Evolutionary conservation across 495 filamentous ascomycete species (phyloP).

Genomic region (Cercophora scortea): DNA sequence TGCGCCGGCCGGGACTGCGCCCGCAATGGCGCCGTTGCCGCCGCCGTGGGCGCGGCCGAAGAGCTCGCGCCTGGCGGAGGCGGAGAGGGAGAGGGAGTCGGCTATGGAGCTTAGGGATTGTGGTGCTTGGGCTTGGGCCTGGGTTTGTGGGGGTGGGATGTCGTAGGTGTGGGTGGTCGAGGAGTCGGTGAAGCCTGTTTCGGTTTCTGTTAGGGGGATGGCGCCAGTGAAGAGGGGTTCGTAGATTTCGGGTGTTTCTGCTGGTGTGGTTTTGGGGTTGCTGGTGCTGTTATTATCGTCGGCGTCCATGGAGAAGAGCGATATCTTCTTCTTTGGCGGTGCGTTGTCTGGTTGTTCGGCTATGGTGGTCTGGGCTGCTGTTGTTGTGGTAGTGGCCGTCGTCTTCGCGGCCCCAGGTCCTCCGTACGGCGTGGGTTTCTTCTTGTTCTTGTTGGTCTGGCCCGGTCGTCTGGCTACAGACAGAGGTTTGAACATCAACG

Average conservation of each 20-base stretch:
- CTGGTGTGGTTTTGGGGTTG: not conserved
- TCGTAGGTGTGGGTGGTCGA: constrained; percentile 1
- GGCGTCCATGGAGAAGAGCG: constrained; percentile 37
- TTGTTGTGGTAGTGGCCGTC: not conserved
- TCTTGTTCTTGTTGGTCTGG: constrained; percentile 14
- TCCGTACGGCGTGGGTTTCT: not conserved
- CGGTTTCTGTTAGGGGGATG: not conserved
- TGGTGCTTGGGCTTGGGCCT: not conserved
- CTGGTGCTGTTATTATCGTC: constrained; percentile 18
- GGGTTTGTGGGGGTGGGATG: constrained; percentile 11
- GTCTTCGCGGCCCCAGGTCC: not conserved
- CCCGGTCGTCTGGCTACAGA: constrained; percentile 59
- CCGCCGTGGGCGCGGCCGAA: constrained; percentile 69
- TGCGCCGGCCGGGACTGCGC: constrained; percentile 24
- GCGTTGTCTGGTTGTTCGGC: not conserved
- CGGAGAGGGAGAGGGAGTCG: constrained; percentile 65
- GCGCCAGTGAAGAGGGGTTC: constrained; percentile 31
- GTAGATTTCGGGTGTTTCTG: constrained; percentile 22
- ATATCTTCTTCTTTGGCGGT: constrained; percentile 30
- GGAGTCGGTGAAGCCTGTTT: not conserved
- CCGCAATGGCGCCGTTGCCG: constrained; percentile 24
- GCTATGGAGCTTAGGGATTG: constrained; percentile 59
- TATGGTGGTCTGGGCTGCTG: constrained; percentile 1
- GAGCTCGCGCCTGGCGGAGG: constrained; percentile 66
- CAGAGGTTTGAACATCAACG: constrained; percentile 81